Conservation (phyloP, 257 asterid species). For the Przewalskia tangutica region DNA sequence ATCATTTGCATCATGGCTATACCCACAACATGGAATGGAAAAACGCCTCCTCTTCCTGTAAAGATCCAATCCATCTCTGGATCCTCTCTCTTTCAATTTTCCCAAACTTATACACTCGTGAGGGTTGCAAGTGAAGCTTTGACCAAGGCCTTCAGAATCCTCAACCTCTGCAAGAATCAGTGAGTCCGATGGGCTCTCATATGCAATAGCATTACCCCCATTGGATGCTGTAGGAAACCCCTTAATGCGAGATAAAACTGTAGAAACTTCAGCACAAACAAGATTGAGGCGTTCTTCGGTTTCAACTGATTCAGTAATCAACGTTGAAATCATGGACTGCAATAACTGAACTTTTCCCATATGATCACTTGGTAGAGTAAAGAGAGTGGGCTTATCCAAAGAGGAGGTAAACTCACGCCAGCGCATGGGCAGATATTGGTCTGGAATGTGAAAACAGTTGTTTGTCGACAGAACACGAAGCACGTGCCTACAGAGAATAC, state of each 20-base stretch:
- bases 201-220: slow-evolving; percentile 22
- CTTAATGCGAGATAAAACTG: slow-evolving; percentile 55
- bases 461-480: slow-evolving; percentile 89
- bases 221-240: slow-evolving; percentile 48
- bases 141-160: slow-evolving; percentile 43
- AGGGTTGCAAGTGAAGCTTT: slow-evolving; percentile 21
- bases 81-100: slow-evolving; percentile 32
- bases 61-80: slow-evolving; percentile 36
- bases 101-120: slow-evolving; percentile 16
- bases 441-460: slow-evolving; percentile 93
- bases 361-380: slow-evolving; percentile 38
- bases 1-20: slow-evolving; percentile 33
- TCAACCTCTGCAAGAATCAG: slow-evolving; percentile 43
- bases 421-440: slow-evolving; percentile 58
- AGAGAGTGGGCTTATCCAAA: slow-evolving; percentile 25
- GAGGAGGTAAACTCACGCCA: slow-evolving; percentile 63
- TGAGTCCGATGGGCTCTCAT: slow-evolving; percentile 39
- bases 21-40: slow-evolving; percentile 33
- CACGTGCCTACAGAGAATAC: slow-evolving; percentile 85
- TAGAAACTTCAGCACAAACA: slow-evolving; percentile 63
- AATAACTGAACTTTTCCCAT: slow-evolving; percentile 56
- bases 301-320: slow-evolving; percentile 63
- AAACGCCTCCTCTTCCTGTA: slow-evolving; percentile 40
- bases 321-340: slow-evolving; percentile 68
- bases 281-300: slow-evolving; percentile 67